Percentiles rank a stretch among this genome's conserved stretches.
These are phyloP conservation scores for Cenchrus purpureus DNA, from an alignment of 176 grass and related monocot species.

Conservation along the genomic window DNA sequence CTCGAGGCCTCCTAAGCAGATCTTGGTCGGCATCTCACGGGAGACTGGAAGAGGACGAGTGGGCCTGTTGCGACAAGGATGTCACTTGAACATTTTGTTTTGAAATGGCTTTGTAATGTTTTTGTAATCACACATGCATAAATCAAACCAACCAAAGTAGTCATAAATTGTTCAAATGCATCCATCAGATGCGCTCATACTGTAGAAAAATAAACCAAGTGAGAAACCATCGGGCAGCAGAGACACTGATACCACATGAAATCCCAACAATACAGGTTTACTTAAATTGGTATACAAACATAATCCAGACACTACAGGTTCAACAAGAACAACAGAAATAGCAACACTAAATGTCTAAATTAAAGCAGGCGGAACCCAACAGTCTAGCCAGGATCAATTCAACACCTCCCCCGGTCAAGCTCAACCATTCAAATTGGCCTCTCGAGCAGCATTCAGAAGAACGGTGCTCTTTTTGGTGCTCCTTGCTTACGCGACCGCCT, in stretches of 20 bases:
- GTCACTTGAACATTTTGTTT: no score
- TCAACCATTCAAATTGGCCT: neutral
- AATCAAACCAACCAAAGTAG: neutral
- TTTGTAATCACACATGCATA: no score
- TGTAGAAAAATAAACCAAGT: neutral
- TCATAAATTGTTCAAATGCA: neutral
- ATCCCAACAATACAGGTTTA: neutral
- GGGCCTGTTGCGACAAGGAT: no score
- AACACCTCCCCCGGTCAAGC: neutral
- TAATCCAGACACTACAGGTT: neutral
- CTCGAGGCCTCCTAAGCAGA: no score
- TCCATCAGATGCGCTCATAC: neutral
- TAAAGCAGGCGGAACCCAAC: no score
- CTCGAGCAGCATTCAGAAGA: conserved; percentile 12
- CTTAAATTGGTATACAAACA: neutral
- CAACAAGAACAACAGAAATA: neutral
- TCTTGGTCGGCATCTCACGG: no score
- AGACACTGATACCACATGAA: neutral
- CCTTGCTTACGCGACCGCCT: conserved; percentile 7
- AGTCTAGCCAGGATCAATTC: neutral
- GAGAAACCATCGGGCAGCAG: neutral
- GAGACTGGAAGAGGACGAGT: no score
- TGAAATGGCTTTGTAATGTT: no score
- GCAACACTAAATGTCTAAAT: neutral
- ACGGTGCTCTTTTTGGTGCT: neutral